Conservation (phyloP, 2,329 filamentous ascomycete species). For the Cladosporium sp. region DNA sequence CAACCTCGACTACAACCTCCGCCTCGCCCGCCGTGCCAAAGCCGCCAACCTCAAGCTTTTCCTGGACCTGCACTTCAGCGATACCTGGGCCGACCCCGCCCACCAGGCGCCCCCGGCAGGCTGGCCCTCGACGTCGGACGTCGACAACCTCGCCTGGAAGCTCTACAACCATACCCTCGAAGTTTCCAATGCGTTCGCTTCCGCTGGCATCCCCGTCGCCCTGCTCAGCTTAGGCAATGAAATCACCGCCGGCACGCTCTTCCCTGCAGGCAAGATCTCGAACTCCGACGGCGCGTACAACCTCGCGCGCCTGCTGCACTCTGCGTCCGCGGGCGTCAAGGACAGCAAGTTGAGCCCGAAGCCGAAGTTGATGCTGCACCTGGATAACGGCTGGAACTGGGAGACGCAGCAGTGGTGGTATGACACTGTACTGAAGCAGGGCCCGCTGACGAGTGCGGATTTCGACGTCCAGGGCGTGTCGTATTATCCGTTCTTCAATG, state of each 20-base stretch:
- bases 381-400: conserved; percentile 37
- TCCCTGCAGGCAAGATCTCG: conserved; percentile 36
- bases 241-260: conserved; percentile 39
- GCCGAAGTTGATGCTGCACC: conserved; percentile 35
- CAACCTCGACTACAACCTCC: conserved; percentile 38
- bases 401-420: conserved; percentile 35
- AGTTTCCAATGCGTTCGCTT: conserved; percentile 43
- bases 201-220: conserved; percentile 39
- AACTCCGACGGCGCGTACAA: conserved; percentile 33
- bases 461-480: conserved; percentile 34
- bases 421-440: conserved; percentile 30
- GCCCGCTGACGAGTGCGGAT: conserved; percentile 27
- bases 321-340: conserved; percentile 34
- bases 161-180: conserved; percentile 36
- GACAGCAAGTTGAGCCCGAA: conserved; percentile 26
- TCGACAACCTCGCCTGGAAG: conserved; percentile 34
- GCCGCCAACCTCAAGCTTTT: conserved; percentile 35
- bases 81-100: conserved; percentile 40
- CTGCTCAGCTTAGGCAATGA: conserved; percentile 44
- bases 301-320: conserved; percentile 36
- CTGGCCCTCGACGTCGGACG: conserved; percentile 31
- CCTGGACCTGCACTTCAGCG: conserved; percentile 38
- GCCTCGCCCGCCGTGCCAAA: conserved; percentile 36
- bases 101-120: conserved; percentile 35
- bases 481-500: conserved; percentile 36